Conservation (phyloP, 148 eudicot species). For the Silene conica region DNA sequence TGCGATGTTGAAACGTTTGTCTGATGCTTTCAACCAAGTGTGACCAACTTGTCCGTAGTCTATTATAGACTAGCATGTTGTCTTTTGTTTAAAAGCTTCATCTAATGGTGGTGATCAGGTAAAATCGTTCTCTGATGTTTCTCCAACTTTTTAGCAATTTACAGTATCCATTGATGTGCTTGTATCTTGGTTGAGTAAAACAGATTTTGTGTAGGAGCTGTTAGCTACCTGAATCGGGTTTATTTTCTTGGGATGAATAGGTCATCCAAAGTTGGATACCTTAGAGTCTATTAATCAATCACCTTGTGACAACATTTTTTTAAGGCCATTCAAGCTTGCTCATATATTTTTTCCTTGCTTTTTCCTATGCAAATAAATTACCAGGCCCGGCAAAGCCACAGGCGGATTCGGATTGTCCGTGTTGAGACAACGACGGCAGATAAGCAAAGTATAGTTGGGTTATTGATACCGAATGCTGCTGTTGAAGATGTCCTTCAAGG, state of each 20-base stretch:
- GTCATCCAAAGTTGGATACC: background rate
- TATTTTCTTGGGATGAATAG: background rate
- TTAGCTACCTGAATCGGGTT: background rate
- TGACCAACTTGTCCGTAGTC: too few species aligned
- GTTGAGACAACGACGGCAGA: conserved; percentile 86
- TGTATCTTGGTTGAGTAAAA: background rate
- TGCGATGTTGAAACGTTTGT: background rate
- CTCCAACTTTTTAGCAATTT: too few species aligned
- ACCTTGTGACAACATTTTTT: background rate
- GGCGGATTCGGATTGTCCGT: conserved; percentile 78
- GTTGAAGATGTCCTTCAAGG: conserved; percentile 92
- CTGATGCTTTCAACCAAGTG: too few species aligned
- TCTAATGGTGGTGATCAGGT: too few species aligned
- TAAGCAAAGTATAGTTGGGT: conserved; percentile 81
- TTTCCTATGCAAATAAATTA: conserved; percentile 1
- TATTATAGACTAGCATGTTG: background rate
- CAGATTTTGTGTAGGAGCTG: background rate
- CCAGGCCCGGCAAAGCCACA: conserved; percentile 83
- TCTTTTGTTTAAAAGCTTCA: background rate
- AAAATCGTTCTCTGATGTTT: too few species aligned
- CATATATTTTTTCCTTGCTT: background rate
- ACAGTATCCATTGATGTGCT: background rate
- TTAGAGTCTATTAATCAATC: background rate
- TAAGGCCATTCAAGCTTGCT: background rate
- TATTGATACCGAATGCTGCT: conserved; percentile 89